Evolutionary conservation across 1,284 basidiomycete species (phyloP).

Genomic region (Ganoderma sinense): DNA sequence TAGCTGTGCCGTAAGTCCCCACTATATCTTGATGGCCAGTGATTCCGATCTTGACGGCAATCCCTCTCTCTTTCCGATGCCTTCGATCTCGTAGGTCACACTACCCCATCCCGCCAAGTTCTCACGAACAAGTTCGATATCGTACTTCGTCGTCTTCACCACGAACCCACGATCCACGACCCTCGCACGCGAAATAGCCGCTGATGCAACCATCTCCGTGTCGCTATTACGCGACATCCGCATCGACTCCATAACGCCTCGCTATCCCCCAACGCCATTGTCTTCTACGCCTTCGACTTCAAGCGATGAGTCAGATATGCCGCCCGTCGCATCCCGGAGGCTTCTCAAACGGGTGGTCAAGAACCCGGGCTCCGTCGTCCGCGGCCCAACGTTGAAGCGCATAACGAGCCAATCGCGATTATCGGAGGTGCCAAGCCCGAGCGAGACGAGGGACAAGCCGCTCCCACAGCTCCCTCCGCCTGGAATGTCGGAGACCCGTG

Average conservation of each 20-base stretch:
- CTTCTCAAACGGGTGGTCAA: conserved; percentile 55
- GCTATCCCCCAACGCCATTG: conserved; percentile 34
- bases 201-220: conserved; percentile 72
- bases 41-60: conserved; percentile 4
- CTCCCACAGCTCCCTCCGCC: conserved; percentile 53
- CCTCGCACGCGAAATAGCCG: conserved; percentile 67
- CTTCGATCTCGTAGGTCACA: conserved; percentile 54
- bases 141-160: conserved; percentile 76
- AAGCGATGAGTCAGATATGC: conserved; percentile 56
- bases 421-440: background rate
- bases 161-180: conserved; percentile 60
- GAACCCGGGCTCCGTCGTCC: conserved; percentile 5
- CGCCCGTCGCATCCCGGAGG: conserved; percentile 40
- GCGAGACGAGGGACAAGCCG: conserved; percentile 47
- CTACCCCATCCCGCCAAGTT: conserved; percentile 66
- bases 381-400: conserved; percentile 1
- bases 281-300: conserved; percentile 55
- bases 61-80: conserved; percentile 8
- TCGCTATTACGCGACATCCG: conserved; percentile 65
- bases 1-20: conserved; percentile 61
- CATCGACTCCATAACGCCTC: conserved; percentile 44
- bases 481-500: conserved; percentile 53
- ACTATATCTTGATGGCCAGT: background rate
- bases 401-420: conserved; percentile 5
- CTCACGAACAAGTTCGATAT: conserved; percentile 61